A percentile compares a stretch with the other conserved stretches of the same genome.
Conservation (phyloP, 2,329 filamentous ascomycete genomes). For the Emergomyces africanus region DNA sequence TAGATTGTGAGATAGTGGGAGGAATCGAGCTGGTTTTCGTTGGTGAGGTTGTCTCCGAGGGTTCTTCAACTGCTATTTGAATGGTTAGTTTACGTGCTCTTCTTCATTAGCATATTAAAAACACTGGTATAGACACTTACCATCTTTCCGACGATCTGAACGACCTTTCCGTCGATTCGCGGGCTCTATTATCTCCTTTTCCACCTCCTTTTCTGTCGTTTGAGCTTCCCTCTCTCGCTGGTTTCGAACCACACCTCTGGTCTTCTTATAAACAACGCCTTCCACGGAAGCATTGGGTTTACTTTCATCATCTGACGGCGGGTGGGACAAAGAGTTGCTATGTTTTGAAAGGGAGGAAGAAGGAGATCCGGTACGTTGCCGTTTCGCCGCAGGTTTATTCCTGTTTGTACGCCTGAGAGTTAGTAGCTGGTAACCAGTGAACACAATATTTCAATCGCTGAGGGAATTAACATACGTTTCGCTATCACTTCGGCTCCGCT, state of each 20-base stretch:
- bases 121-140: constrained; percentile 34
- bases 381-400: constrained; percentile 58
- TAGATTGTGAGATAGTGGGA: constrained; percentile 30
- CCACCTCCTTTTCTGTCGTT: constrained; percentile 52
- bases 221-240: constrained; percentile 37
- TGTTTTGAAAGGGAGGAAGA: constrained; percentile 47
- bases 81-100: background rate
- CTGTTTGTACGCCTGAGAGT: constrained; percentile 31
- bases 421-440: background rate
- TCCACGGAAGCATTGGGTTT: constrained; percentile 23
- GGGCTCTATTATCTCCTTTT: constrained; percentile 59
- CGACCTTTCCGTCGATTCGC: constrained; percentile 70
- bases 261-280: constrained; percentile 41
- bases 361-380: constrained; percentile 69
- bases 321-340: constrained; percentile 32
- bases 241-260: constrained; percentile 44
- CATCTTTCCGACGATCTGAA: constrained; percentile 70
- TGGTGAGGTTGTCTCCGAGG: constrained; percentile 51
- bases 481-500: constrained; percentile 78
- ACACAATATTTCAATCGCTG: constrained; percentile 3
- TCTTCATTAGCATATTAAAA: background rate
- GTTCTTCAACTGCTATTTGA: constrained; percentile 50
- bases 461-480: constrained; percentile 61
- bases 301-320: constrained; percentile 54
- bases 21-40: constrained; percentile 29